phyloP scores from a whole-genome alignment of 495 filamentous ascomycete genomes.

The Lasiosphaeria hispida region DNA sequence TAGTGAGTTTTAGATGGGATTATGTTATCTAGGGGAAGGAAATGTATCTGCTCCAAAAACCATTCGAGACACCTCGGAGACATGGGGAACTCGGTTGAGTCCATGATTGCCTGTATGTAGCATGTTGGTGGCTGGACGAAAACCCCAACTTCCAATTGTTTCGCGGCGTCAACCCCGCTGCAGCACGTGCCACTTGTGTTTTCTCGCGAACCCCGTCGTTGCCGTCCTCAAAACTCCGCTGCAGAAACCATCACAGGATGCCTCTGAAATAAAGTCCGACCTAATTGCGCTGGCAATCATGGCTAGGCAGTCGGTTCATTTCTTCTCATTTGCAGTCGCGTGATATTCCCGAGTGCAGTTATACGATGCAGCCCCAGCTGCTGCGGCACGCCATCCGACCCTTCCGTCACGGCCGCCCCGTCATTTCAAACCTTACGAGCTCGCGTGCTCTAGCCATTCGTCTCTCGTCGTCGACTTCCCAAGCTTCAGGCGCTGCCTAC shows the following conservation, averaged over 20 bases:
- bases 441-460: constrained; percentile 28
- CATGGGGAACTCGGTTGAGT: too few species aligned
- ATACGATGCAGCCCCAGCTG: constrained; percentile 19
- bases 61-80: too few species aligned
- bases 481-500: background rate
- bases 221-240: constrained; percentile 44
- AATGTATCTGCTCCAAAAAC: too few species aligned
- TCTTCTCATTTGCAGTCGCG: background rate
- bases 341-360: background rate
- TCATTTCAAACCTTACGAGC: background rate
- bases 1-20: too few species aligned
- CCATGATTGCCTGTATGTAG: too few species aligned
- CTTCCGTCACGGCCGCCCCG: constrained; percentile 6
- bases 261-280: constrained; percentile 16
- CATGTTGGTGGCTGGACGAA: too few species aligned
- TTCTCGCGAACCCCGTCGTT: background rate
- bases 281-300: constrained; percentile 13
- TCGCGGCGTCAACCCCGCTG: background rate
- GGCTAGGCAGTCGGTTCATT: constrained; percentile 5
- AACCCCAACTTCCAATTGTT: too few species aligned
- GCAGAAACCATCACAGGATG: constrained; percentile 50
- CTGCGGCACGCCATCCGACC: constrained; percentile 27
- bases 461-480: background rate
- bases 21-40: too few species aligned
- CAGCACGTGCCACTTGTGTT: constrained; percentile 1